These are phyloP conservation scores for Artemisia argyi DNA, from an alignment of 129 eudicot species.

Conservation along the genomic window DNA sequence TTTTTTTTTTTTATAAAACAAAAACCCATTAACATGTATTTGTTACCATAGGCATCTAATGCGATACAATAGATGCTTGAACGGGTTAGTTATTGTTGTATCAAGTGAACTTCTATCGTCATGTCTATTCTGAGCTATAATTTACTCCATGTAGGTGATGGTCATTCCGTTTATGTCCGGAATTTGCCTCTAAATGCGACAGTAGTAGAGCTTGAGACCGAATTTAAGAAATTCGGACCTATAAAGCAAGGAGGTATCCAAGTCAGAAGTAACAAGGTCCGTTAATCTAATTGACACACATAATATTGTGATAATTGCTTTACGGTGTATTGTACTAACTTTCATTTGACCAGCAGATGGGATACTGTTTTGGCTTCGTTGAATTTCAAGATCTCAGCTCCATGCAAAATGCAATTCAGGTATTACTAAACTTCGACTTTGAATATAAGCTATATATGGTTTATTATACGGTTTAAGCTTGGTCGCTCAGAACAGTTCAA, in stretches of 20 bases:
- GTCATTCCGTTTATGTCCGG: slow-evolving; percentile 72
- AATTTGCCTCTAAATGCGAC: slow-evolving; percentile 69
- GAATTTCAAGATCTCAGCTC: slow-evolving; percentile 65
- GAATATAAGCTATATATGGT: neutral
- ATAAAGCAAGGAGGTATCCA: slow-evolving; percentile 79
- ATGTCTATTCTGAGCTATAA: neutral
- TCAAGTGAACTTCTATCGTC: neutral
- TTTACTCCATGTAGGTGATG: slow-evolving; percentile 48
- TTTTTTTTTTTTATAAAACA: neutral
- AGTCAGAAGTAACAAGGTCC: slow-evolving; percentile 90
- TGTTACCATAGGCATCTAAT: neutral
- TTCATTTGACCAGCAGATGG: slow-evolving; percentile 37
- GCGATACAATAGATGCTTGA: slow-evolving; percentile 1
- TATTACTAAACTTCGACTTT: slow-evolving; percentile 23
- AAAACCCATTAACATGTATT: neutral
- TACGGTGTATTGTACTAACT: slow-evolving; percentile 14
- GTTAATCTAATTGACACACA: slow-evolving; percentile 14
- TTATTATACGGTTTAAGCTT: neutral
- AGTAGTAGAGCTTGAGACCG: slow-evolving; percentile 60
- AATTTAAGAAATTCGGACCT: slow-evolving; percentile 74
- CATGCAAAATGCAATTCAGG: slow-evolving; percentile 86
- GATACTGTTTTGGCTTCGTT: slow-evolving; percentile 56
- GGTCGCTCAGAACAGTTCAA: neutral
- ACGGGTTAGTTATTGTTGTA: neutral
- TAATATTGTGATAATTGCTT: neutral